Evolutionary conservation across 2,329 filamentous ascomycete genomes (phyloP).

Genomic region (Westerdykella sp.): DNA sequence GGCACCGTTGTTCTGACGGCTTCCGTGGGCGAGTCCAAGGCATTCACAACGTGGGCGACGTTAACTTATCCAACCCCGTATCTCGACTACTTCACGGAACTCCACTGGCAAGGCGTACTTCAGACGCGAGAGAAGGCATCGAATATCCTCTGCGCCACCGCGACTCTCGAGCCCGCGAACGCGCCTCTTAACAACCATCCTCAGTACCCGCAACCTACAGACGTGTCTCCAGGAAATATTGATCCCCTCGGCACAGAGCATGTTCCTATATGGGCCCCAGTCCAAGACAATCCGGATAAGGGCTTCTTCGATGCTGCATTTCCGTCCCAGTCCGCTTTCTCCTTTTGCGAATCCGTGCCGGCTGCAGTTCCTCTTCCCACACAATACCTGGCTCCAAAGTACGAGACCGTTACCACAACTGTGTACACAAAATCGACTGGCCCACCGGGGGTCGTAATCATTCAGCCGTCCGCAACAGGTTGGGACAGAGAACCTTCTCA

Average conservation of each 20-base stretch:
- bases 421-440: background rate
- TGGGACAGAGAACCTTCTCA: conserved; percentile 1
- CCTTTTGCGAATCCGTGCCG: conserved; percentile 6
- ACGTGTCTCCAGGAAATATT: conserved; percentile 1
- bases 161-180: conserved; percentile 4
- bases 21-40: conserved; percentile 3
- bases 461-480: conserved; percentile 5
- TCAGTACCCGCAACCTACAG: conserved; percentile 12
- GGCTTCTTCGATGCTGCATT: conserved; percentile 12
- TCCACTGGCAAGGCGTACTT: conserved; percentile 14
- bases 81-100: conserved; percentile 11
- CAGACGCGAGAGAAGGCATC: conserved; percentile 9
- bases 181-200: conserved; percentile 8
- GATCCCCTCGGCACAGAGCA: conserved; percentile 8
- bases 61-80: conserved; percentile 15
- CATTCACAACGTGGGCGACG: background rate
- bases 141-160: conserved; percentile 9
- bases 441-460: conserved; percentile 1
- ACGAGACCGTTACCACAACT: conserved; percentile 8
- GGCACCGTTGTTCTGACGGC: conserved; percentile 8
- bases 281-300: conserved; percentile 10
- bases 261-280: conserved; percentile 9
- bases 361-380: conserved; percentile 3
- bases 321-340: conserved; percentile 13
- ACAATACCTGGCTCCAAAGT: conserved; percentile 8